Evolutionary conservation across 768 basidiomycete species (phyloP), one percentile per base, ranked within the genome.

Genomic region (Gymnopilus dilepis): DNA sequence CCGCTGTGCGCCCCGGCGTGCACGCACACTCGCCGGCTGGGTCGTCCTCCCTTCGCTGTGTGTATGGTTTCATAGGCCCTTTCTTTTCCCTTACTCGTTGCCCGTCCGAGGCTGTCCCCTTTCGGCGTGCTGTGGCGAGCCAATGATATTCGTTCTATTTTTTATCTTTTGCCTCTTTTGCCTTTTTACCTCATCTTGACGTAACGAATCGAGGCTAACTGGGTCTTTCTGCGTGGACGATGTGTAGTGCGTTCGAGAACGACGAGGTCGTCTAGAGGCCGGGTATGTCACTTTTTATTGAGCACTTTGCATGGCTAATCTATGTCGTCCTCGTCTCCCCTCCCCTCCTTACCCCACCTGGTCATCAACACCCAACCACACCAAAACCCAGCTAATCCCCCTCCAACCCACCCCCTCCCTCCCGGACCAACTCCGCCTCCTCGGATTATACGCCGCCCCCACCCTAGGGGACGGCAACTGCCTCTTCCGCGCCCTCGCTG

Each of bases 391-490:
- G 77, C 87, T 90, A 56, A 80, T 79, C 85, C 67, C 90, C 86
- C 73, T 86, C 85, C 21, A 42, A 15, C 62, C 64, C 21, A 59
- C 62, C 43, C 83, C 84, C 59, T 83, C 81, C 53, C 87, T 96
- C 65, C 85, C 81, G 6, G 78, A 82, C 56, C 92, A 95, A 76
- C 86, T 97, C 38, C 85, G 86, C 51, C 81, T 86, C 5, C 78
- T 94, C 55, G 93, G 94, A 2, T 80, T 96, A 8, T 96, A 96
- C 72, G 90, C 94, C n/a, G 91, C 92, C 3, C 81, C 86, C 65
- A 96, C 92, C 17, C 74, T 93, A 42, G 94, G 93, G 53, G 47
- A 50, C 74, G 95, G 95, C 48, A 97, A 96, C 77, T 97, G 95
- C 75, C 85, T 97, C 64, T 97, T 96, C 76, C 89, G 94, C 47